phyloP scores from a whole-genome alignment of 176 grass and related monocot genomes.

The Melocanna baccifera region DNA sequence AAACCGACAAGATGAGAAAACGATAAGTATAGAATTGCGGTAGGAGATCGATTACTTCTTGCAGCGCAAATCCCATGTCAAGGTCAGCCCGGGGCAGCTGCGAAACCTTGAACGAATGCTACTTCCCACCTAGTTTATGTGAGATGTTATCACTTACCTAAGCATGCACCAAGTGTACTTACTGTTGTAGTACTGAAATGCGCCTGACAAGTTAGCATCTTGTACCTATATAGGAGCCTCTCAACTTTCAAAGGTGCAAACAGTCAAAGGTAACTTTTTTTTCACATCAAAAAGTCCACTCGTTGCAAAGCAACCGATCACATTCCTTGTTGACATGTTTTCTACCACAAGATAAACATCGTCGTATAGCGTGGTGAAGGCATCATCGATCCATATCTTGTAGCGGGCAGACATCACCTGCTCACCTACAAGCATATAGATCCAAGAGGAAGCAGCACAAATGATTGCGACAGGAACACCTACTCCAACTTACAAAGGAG shows the following conservation, averaged over 20 bases:
- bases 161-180: no score
- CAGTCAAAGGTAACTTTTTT: neutral
- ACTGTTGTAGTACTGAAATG: no score
- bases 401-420: conserved; percentile 20
- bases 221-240: neutral
- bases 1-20: neutral
- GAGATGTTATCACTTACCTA: neutral
- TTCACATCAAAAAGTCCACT: neutral
- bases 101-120: neutral
- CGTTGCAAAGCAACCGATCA: neutral
- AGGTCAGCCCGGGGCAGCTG: neutral
- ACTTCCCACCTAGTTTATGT: neutral
- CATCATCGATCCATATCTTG: neutral
- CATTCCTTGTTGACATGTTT: neutral
- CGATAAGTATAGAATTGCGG: neutral
- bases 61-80: neutral
- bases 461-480: conserved; percentile 1
- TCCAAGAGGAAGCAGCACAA: conserved; percentile 14
- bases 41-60: neutral
- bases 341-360: neutral
- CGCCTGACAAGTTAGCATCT: neutral
- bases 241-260: neutral
- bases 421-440: conserved; percentile 12
- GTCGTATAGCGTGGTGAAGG: neutral
- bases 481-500: neutral